Conservation (phyloP, 2,329 filamentous ascomycete species). For the Emergomyces orientalis region DNA sequence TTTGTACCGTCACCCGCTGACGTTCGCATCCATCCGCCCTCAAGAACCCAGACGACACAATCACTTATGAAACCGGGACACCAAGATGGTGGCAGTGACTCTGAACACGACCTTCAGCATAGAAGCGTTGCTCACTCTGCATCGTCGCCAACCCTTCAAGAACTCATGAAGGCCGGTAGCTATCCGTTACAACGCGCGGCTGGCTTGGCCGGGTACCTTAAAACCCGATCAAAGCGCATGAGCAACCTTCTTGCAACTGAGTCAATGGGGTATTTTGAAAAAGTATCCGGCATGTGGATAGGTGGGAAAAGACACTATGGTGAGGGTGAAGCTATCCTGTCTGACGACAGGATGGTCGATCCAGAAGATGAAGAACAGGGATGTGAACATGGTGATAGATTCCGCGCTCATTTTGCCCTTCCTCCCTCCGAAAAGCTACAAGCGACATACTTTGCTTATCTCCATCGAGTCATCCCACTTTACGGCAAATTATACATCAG, state of each 20-base stretch:
- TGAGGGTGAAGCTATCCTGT: constrained; percentile 55
- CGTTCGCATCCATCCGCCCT: constrained; percentile 21
- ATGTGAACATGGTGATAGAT: constrained; percentile 54
- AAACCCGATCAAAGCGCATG: constrained; percentile 69
- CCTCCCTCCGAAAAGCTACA: constrained; percentile 72
- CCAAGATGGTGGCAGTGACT: constrained; percentile 18
- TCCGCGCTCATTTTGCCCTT: constrained; percentile 84
- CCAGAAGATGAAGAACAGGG: constrained; percentile 48
- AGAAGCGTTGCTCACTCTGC: constrained; percentile 19
- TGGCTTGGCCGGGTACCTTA: constrained; percentile 72
- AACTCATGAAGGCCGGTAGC: constrained; percentile 52
- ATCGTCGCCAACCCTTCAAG: constrained; percentile 47
- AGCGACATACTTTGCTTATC: constrained; percentile 83
- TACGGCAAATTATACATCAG: constrained; percentile 97
- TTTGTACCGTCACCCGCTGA: constrained; percentile 21
- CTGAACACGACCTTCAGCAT: constrained; percentile 20
- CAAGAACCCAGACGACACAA: constrained; percentile 19
- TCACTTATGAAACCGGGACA: constrained; percentile 3
- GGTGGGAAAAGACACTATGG: constrained; percentile 85
- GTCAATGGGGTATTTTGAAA: constrained; percentile 93
- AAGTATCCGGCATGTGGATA: constrained; percentile 95
- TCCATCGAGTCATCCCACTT: constrained; percentile 80
- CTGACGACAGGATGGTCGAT: constrained; percentile 54
- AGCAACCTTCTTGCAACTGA: constrained; percentile 74
- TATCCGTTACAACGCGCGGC: constrained; percentile 79